Evolutionary conservation across 2,329 filamentous ascomycete species (phyloP), one percentile per base, ranked within the genome.

Genomic region (Hysterium pulicare): DNA sequence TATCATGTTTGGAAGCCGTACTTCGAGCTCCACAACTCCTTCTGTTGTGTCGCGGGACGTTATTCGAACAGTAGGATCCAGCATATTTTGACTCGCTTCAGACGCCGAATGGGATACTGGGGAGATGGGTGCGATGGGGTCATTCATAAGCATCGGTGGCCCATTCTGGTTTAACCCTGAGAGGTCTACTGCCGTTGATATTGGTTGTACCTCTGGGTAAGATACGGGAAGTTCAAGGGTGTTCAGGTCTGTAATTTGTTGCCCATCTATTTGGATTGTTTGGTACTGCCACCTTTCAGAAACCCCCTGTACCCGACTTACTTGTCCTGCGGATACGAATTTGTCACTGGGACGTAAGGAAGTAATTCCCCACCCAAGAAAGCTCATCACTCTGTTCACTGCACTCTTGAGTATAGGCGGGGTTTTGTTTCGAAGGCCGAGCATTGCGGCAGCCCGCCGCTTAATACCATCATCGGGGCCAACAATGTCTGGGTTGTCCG

Each of bases 1-100:
- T 28, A 28, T 49, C 21, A 62, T 46, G 28, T 58, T 56, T 35
- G 64, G 64, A 15, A 68, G 48, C 16, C 61, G 59, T 5, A 68
- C 64, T 46, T 68, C 64, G 53, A 68, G 62, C 42, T 66, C 62
- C 10, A 68, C 63, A 17, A 66, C 58, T 3, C 61, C 60, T 40
- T 63, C 62, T 7, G 34, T 37, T 31, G 41, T 39, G 16, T 48
- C 45, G 20, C 64, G 50, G n/a, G 56, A 62, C 5, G 62, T 66
- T 22, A 68, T 68, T n/a, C 64, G 55, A 19, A 68, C 66, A 22
- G 61, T 54, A 6, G 64, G 63, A 33, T 67, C 61, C 30, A 59
- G 55, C 26, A 59, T 57, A 16, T 61, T 53, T 16, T 58, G 49
- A 30, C 55, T 61, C 36, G 39, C 41, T 41, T 50, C 41, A 21